These are phyloP conservation scores for Mortierella sp. DNA, from an alignment of 371 early-diverging fungal species.

Conservation along the genomic window DNA sequence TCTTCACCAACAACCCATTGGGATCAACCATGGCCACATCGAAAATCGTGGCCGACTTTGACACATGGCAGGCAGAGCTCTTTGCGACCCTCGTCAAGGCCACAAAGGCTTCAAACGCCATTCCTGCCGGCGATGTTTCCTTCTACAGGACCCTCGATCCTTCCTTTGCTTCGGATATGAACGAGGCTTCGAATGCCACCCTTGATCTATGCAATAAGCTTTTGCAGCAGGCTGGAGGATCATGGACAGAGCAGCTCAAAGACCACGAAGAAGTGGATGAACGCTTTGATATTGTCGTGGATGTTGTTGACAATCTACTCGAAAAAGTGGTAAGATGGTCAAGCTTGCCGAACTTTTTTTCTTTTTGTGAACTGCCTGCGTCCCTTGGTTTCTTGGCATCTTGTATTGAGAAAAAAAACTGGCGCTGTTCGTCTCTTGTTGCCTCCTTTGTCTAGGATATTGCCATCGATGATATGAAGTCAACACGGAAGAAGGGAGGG, in stretches of 20 bases:
- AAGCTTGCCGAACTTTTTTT: too few species aligned
- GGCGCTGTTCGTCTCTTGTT: too few species aligned
- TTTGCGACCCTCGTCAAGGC: slow-evolving; percentile 71
- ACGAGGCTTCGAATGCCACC: slow-evolving; percentile 58
- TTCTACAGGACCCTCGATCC: slow-evolving; percentile 79
- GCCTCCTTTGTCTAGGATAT: slow-evolving; percentile 55
- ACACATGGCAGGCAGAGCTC: slow-evolving; percentile 63
- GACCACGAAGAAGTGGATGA: slow-evolving; percentile 79
- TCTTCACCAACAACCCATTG: too few species aligned
- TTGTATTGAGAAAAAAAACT: too few species aligned
- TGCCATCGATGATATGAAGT: slow-evolving; percentile 66
- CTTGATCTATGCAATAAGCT: slow-evolving; percentile 71
- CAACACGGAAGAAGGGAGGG: slow-evolving; percentile 55
- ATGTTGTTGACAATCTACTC: slow-evolving; percentile 83
- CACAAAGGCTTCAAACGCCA: slow-evolving; percentile 70
- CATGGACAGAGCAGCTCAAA: slow-evolving; percentile 42
- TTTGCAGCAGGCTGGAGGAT: slow-evolving; percentile 58
- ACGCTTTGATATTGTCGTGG: slow-evolving; percentile 71
- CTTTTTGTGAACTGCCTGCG: too few species aligned
- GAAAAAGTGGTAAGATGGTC: slow-evolving; percentile 79
- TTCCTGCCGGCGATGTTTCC: slow-evolving; percentile 68
- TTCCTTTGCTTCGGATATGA: slow-evolving; percentile 67
- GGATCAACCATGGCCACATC: slow-evolving; percentile 33
- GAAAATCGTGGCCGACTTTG: slow-evolving; percentile 59
- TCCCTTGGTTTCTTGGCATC: too few species aligned